A percentile compares a stretch with the other conserved stretches of the same genome.
Conservation (phyloP, 352 stramenopile genomes). For the Hyaloperonospora brassicae region DNA sequence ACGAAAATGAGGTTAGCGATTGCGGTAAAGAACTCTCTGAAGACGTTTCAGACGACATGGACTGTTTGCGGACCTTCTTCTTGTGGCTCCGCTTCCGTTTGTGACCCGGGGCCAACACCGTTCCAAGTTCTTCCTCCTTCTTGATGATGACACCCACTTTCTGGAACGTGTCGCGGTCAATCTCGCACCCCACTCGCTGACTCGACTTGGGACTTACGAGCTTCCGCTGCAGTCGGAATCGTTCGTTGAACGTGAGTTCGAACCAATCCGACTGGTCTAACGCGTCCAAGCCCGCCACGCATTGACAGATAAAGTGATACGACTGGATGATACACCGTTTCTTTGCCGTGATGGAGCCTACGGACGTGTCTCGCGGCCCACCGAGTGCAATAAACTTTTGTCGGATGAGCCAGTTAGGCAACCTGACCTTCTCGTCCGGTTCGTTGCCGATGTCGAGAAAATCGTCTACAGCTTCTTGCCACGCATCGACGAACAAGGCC, state of each 20-base stretch:
- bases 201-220: conserved; percentile 29
- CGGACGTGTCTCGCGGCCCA: conserved; percentile 22
- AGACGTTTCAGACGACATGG: conserved; percentile 22
- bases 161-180: conserved; percentile 21
- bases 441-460: conserved; percentile 30
- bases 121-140: conserved; percentile 29
- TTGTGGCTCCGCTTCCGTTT: conserved; percentile 24
- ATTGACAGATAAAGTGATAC: conserved; percentile 32
- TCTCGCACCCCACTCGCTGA: conserved; percentile 28
- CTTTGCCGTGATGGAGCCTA: conserved; percentile 32
- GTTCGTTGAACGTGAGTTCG: conserved; percentile 21
- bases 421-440: conserved; percentile 26
- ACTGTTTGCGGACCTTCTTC: conserved; percentile 17
- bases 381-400: conserved; percentile 30
- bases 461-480: conserved; percentile 29
- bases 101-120: conserved; percentile 13
- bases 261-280: conserved; percentile 33
- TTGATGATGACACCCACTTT: conserved; percentile 25
- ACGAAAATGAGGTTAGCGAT: conserved; percentile 14
- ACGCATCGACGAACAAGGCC: conserved; percentile 28
- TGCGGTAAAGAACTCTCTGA: conserved; percentile 7
- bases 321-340: conserved; percentile 30
- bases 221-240: conserved; percentile 25
- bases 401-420: conserved; percentile 37
- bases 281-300: conserved; percentile 18